A percentile compares a stretch with the other conserved stretches of the same genome.
Conservation (phyloP, 2,329 filamentous ascomycete species). For the Botrytis aclada region DNA sequence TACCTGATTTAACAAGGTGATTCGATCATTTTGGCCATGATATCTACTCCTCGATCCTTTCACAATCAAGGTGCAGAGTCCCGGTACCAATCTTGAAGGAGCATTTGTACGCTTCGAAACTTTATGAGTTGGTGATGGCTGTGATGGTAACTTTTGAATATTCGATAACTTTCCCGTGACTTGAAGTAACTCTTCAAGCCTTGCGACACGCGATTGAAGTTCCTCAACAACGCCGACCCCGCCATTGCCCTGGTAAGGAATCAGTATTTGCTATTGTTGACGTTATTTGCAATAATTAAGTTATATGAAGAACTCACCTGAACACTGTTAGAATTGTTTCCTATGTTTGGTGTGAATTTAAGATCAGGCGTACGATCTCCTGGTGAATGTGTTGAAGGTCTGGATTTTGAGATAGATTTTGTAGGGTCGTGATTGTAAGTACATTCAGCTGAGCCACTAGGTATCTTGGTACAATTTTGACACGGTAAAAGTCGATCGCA, state of each 20-base stretch:
- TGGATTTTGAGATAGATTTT: constrained; percentile 3
- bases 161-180: constrained; percentile 2
- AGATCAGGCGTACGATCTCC: constrained; percentile 1
- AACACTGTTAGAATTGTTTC: background rate
- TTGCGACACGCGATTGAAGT: constrained; percentile 18
- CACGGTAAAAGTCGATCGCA: constrained; percentile 58
- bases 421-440: constrained; percentile 18
- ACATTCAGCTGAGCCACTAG: constrained; percentile 19
- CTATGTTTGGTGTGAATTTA: background rate
- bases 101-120: background rate
- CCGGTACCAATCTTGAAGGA: background rate
- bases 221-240: constrained; percentile 11
- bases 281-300: background rate
- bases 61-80: constrained; percentile 10
- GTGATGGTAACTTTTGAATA: background rate
- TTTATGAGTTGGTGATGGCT: background rate
- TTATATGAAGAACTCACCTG: background rate
- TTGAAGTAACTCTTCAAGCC: constrained; percentile 16
- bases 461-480: constrained; percentile 43
- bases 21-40: constrained; percentile 20
- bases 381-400: constrained; percentile 7
- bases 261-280: background rate
- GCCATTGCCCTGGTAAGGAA: background rate
- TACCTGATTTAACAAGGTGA: constrained; percentile 13
- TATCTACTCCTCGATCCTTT: constrained; percentile 16